Evolutionary conservation across 2,329 filamentous ascomycete species (phyloP), one percentile per base, ranked within the genome.

Genomic region (Neobulgaria alba): DNA sequence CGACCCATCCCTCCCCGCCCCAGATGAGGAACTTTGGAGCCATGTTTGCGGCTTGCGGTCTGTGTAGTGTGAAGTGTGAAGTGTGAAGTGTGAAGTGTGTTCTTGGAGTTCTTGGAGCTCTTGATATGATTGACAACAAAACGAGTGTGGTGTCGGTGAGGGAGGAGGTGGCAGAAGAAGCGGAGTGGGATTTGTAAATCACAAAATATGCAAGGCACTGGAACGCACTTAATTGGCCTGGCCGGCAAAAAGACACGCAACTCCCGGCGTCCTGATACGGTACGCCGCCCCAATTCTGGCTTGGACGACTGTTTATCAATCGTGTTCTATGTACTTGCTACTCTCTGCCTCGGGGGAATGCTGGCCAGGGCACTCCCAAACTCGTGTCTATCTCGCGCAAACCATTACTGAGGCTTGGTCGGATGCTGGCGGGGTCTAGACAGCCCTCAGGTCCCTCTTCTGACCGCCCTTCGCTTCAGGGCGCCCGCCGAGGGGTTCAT

Each of bases 1-100:
- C 75, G 41, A 80, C 69, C 76, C 75, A 79, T 54, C 77, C 77
- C 50, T 70, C 66, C 50, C 69, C 74, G 41, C 78, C 77, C 77
- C 77, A 82, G 56, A 82, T 77, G 49, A 82, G 69, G 59, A 73
- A 80, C 39, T 57, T 51, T 16, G 51, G 36, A 41, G 49, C 38
- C 50, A 55, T 56, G 42, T 36, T 48, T 31, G 20, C 23, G 33
- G 20, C 19, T 26, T 30, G 36, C 35, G 36, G 18, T 20, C 9
- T 10, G 36, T n/a, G n/a, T n/a, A 15, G 32, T 39, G 26, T 26
- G 29, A 29, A 17, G 14, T 3, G 4, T 16, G 39, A 10, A 17
- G 36, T 20, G 38, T 41, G 4, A 33, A 15, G 39, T 18, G n/a
- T 15, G 35, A 36, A 23, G 33, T 32, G 37, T 41, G 23, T 36